These are phyloP conservation scores for Clausena lansium DNA, from an alignment of 345 rosid genomes.

Conservation along the genomic window DNA sequence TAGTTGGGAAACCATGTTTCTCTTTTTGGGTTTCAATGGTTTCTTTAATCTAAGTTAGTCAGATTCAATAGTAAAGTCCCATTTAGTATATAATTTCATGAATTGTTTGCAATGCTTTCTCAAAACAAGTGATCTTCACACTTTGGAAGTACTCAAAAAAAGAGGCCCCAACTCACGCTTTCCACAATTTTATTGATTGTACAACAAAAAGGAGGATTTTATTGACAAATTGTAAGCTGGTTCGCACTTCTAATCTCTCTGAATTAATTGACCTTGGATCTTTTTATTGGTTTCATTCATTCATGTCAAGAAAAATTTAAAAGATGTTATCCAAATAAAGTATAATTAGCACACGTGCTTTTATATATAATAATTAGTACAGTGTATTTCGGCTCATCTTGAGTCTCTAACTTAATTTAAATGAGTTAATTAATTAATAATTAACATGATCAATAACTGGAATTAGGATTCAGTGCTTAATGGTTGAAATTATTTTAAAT, in stretches of 20 bases:
- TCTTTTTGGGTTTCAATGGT: conserved; percentile 7
- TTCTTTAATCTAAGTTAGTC: neutral
- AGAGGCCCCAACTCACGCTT: neutral
- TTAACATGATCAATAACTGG: too few species aligned
- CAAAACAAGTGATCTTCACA: neutral
- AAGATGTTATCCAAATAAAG: too few species aligned
- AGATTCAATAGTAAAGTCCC: neutral
- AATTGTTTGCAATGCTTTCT: neutral
- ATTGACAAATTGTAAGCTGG: conserved; percentile 6
- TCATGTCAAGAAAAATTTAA: too few species aligned
- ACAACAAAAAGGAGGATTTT: neutral
- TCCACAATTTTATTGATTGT: neutral
- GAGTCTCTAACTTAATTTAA: too few species aligned
- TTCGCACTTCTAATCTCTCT: neutral
- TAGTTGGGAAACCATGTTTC: conserved; percentile 9
- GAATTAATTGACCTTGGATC: neutral
- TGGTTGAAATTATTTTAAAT: too few species aligned
- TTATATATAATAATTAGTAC: too few species aligned
- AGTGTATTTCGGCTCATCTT: too few species aligned
- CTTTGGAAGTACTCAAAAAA: neutral
- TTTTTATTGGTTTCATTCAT: neutral
- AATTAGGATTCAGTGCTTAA: too few species aligned
- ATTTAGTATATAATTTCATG: neutral
- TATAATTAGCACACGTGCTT: too few species aligned
- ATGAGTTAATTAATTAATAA: too few species aligned